phyloP scores from a whole-genome alignment of 306 rosid genomes.

The Cucurbita argyrosperma region DNA sequence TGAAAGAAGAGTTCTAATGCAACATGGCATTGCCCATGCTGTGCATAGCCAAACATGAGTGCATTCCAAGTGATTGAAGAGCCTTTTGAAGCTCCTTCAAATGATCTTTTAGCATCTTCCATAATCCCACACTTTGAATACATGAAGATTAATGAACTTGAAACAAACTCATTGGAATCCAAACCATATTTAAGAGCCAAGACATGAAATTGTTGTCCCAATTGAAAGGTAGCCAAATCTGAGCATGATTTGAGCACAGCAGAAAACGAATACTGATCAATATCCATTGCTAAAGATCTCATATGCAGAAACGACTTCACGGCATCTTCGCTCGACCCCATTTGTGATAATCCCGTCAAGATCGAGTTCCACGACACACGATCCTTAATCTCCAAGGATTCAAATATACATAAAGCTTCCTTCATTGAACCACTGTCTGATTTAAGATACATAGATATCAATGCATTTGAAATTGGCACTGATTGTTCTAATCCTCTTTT shows the following conservation, averaged over 20 bases:
- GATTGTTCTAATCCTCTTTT: constrained; percentile 52
- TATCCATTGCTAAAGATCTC: constrained; percentile 30
- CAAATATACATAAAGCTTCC: constrained; percentile 41
- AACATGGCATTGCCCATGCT: constrained; percentile 58
- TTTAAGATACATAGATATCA: constrained; percentile 64
- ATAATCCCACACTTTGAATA: constrained; percentile 82
- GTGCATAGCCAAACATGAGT: constrained; percentile 73
- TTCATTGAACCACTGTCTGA: constrained; percentile 32
- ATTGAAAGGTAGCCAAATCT: constrained; percentile 58
- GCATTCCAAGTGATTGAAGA: constrained; percentile 63
- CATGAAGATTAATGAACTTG: constrained; percentile 75
- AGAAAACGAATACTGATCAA: constrained; percentile 56
- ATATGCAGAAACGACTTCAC: constrained; percentile 35
- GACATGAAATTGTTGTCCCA: constrained; percentile 65
- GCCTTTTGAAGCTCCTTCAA: constrained; percentile 43
- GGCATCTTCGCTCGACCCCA: constrained; percentile 62
- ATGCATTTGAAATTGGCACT: constrained; percentile 54
- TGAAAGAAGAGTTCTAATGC: constrained; percentile 50
- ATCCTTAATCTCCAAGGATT: constrained; percentile 43
- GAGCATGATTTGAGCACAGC: constrained; percentile 58
- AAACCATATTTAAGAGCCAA: constrained; percentile 42
- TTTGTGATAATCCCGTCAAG: constrained; percentile 58
- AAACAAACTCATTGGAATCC: constrained; percentile 42
- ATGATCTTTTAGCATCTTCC: constrained; percentile 57
- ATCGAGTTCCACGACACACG: constrained; percentile 67